Evolutionary conservation across 225 moss, liverwort and hornwort species (phyloP), one percentile per base, ranked within the genome.

Genomic region (Pleurozium schreberi): DNA sequence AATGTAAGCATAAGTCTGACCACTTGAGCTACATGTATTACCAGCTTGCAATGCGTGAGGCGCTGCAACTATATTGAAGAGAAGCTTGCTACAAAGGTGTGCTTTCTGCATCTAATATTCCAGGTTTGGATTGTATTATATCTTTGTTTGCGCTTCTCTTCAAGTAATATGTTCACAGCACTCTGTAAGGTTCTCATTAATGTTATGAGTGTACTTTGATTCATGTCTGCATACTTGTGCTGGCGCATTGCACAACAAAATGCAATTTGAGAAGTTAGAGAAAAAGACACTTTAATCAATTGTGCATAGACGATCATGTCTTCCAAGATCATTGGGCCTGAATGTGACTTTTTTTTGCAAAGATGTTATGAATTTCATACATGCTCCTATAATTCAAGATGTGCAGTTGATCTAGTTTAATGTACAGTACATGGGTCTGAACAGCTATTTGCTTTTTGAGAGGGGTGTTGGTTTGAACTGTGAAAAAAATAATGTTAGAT

Each of bases 301-400:
- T 95, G 92, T 87, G 97, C 97, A 17, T 96, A 97, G 90, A 97
- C 96, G 40, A 96, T 95, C 91, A 95, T 97, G 95, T 96, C 96
- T n/a, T 97, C 97, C 25, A 97, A 97, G 88, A 95, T 97, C n/a
- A 96, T 97, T 81, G 95, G 96, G 66, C 92, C 95, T 55, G 97
- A 97, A 80, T 94, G 95, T 64, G 95, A 96, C 31, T 96, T 94
- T 82, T 94, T 82, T 97, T 97, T 88, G 94, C 97, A 2, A 96
- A 97, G 90, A 92, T 97, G 95, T 96, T 93, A 91, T 76, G 84
- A 25, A 33, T 60, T 31, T 65, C 65, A 81, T 25, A 55, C n/a
- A n/a, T n/a, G n/a, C n/a, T n/a, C n/a, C n/a, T n/a, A n/a, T n/a
- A n/a, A n/a, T n/a, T n/a, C n/a, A n/a, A n/a, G n/a, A n/a, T n/a